phyloP scores from a whole-genome alignment of 768 basidiomycete genomes.

The Collybiopsis luxurians region DNA sequence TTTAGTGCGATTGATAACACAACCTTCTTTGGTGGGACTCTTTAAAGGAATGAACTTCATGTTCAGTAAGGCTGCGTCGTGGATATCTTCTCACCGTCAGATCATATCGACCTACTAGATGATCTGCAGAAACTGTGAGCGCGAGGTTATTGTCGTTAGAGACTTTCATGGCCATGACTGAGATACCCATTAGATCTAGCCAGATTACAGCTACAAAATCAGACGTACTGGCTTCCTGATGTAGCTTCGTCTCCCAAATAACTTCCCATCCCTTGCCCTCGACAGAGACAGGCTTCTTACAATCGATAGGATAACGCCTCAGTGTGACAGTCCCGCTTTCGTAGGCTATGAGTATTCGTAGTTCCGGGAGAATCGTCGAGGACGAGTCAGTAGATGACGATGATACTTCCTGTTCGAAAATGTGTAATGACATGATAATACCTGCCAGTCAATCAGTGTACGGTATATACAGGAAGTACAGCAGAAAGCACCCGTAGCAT shows the following conservation, averaged over 20 bases:
- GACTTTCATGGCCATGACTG: conserved; percentile 87
- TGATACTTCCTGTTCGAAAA: conserved; percentile 37
- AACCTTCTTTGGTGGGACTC: not conserved
- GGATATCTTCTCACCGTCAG: conserved; percentile 34
- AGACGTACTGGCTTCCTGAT: conserved; percentile 68
- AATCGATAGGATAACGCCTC: conserved; percentile 44
- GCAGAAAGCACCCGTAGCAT: conserved; percentile 48
- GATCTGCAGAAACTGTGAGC: conserved; percentile 84
- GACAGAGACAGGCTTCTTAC: conserved; percentile 47
- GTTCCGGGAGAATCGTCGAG: conserved; percentile 28
- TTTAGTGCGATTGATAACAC: conserved; percentile 52
- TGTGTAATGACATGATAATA: conserved; percentile 85
- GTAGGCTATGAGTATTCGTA: conserved; percentile 73
- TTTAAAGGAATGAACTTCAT: not conserved
- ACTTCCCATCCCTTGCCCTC: conserved; percentile 74
- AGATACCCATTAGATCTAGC: not conserved
- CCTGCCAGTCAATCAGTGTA: conserved; percentile 39
- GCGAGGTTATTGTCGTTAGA: conserved; percentile 57
- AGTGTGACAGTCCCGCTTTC: conserved; percentile 87
- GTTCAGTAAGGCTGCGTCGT: not conserved
- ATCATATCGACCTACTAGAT: conserved; percentile 67
- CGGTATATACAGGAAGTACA: not conserved
- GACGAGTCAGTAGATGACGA: conserved; percentile 32
- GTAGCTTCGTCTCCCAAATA: conserved; percentile 64
- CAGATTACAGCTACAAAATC: not conserved